Conservation (phyloP, 1,284 basidiomycete species). For the Microbotryum scabiosae region DNA sequence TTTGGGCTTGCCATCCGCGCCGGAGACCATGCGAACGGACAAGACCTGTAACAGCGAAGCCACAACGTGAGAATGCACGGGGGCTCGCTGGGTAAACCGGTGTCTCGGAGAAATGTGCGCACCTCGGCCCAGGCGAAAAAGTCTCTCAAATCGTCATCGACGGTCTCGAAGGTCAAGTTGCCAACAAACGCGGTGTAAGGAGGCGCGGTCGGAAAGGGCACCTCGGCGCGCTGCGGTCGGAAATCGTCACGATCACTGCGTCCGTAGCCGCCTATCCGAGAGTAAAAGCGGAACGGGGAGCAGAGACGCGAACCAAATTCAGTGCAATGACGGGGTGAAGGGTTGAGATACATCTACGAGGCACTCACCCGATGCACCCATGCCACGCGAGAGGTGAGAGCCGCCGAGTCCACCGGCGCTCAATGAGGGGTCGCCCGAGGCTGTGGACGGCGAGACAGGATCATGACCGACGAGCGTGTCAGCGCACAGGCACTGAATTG, state of each 20-base stretch:
- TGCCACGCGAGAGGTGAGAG: conserved; percentile 30
- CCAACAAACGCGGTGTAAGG: conserved; percentile 95
- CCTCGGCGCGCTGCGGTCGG: conserved; percentile 66
- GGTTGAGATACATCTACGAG: conserved; percentile 14
- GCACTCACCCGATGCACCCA: conserved; percentile 25
- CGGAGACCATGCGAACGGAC: conserved; percentile 84
- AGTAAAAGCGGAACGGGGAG: conserved; percentile 31
- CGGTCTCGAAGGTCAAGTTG: conserved; percentile 88
- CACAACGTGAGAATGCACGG: neutral
- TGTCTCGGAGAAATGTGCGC: neutral
- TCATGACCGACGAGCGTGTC: conserved; percentile 46
- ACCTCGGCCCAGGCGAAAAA: conserved; percentile 56
- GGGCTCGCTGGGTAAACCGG: neutral
- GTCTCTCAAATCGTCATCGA: conserved; percentile 67
- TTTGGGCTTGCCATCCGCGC: conserved; percentile 79
- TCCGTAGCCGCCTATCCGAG: conserved; percentile 8
- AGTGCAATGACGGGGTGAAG: neutral
- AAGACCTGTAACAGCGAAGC: conserved; percentile 50
- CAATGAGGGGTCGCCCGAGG: conserved; percentile 10
- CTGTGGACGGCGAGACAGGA: conserved; percentile 44
- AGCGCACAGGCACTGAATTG: conserved; percentile 48
- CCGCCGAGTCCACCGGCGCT: conserved; percentile 19
- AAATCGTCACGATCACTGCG: conserved; percentile 22
- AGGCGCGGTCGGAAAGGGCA: conserved; percentile 86
- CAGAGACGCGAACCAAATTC: neutral